Conservation (phyloP, 371 early-diverging fungal species). For the Smittium mucronatum region DNA sequence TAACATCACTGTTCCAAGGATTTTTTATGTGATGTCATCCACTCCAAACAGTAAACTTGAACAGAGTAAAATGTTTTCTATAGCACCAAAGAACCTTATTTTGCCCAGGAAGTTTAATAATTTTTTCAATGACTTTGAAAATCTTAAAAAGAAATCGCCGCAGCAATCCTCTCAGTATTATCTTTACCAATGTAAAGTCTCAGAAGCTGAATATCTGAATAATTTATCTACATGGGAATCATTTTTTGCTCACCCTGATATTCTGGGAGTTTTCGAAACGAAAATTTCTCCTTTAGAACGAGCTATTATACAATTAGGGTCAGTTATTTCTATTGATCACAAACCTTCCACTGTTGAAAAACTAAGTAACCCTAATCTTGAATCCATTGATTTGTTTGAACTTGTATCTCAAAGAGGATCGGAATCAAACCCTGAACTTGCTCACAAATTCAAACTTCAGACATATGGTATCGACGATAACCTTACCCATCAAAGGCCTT, state of each 20-base stretch:
- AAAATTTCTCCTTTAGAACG: conserved; percentile 64
- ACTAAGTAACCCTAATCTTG: background rate
- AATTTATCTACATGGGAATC: conserved; percentile 54
- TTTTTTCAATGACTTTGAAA: background rate
- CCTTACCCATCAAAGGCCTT: background rate
- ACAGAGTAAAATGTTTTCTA: conserved; percentile 21
- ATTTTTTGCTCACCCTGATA: conserved; percentile 74
- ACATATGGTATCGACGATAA: background rate
- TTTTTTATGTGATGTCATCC: conserved; percentile 70
- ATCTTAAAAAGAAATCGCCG: background rate
- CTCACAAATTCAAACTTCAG: background rate
- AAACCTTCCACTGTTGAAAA: background rate
- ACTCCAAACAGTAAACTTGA: conserved; percentile 37
- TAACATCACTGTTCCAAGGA: conserved; percentile 63
- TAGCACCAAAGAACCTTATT: conserved; percentile 10
- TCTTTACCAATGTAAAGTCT: conserved; percentile 67
- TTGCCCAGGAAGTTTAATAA: background rate
- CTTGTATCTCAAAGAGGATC: background rate
- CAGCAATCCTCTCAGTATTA: conserved; percentile 21
- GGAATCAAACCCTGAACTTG: background rate
- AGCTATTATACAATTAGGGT: conserved; percentile 63
- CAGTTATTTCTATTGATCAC: conserved; percentile 13
- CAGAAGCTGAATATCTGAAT: conserved; percentile 56
- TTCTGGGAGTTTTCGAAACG: conserved; percentile 87
- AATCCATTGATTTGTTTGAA: conserved; percentile 4